Conservation (phyloP, 306 rosid species). For the Cercis canadensis region DNA sequence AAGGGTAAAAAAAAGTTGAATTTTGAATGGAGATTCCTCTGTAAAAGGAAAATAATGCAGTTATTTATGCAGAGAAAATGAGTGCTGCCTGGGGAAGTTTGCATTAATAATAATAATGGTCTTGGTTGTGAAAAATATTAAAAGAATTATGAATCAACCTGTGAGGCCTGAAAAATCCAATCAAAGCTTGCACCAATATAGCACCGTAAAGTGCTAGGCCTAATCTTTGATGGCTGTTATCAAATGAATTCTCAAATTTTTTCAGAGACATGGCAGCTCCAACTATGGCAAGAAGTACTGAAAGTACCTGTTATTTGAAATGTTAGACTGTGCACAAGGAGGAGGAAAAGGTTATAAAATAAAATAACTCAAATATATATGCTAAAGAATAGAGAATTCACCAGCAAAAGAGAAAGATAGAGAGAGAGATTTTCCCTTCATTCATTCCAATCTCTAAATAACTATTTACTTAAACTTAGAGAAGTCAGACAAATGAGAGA, state of each 20-base stretch:
- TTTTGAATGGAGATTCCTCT: neutral
- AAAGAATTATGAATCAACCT: conserved; percentile 51
- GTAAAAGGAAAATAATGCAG: too few species aligned
- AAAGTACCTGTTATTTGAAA: conserved; percentile 56
- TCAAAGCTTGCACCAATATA: conserved; percentile 66
- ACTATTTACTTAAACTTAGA: too few species aligned
- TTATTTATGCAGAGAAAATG: neutral
- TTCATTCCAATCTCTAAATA: too few species aligned
- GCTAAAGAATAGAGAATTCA: too few species aligned
- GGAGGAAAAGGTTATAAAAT: neutral
- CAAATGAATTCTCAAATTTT: conserved; percentile 89
- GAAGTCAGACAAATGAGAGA: too few species aligned
- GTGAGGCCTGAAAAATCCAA: conserved; percentile 90
- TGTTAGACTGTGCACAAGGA: conserved; percentile 23
- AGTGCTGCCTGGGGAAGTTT: neutral
- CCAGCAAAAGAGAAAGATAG: too few species aligned
- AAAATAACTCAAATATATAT: too few species aligned
- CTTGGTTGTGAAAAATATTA: too few species aligned
- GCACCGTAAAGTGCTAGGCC: conserved; percentile 88
- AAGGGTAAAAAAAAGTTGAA: neutral
- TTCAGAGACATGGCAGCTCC: conserved; percentile 84
- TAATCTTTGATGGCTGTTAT: conserved; percentile 86
- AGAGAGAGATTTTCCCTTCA: too few species aligned
- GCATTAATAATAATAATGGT: too few species aligned
- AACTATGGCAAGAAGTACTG: conserved; percentile 73